Evolutionary conservation across 768 basidiomycete species (phyloP), one percentile per base, ranked within the genome.

Genomic region (Leucosporidium yakuticum): DNA sequence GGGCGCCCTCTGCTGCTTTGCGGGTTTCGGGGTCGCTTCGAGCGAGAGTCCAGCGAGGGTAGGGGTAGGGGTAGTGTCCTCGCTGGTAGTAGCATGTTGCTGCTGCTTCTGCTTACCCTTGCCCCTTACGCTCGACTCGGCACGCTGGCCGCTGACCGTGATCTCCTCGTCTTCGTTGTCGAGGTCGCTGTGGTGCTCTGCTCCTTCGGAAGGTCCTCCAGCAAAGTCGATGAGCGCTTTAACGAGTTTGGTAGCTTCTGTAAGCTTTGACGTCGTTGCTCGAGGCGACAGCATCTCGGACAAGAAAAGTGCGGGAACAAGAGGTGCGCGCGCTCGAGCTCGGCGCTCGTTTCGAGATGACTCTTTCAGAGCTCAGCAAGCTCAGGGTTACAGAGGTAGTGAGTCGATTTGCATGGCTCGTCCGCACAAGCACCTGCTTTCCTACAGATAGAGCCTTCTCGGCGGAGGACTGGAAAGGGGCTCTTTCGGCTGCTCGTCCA

Each of bases 131-230:
- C 50, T 51, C 21, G 58, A 48, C 21, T 49, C 19, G 7, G 44
- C 59, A 14, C 27, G 50, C 0, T 19, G 19, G n/a, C 60, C 53
- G 1, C 49, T 36, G 2, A 57, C 68, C 60, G 49, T 59, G 27
- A 65, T 11, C 36, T 69, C 63, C 49, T 69, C 68, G 6, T 31
- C 49, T 49, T 69, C 68, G 20, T 19, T 50, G 60, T 69, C 68
- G 29, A 69, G 54, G 21, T 62, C 54, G 12, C 39, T 44, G 2
- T 60, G 59, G 20, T 23, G 31, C 17, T 39, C 58, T 44, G 15
- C 58, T 60, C 25, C 23, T 32, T 20, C n/a, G 32, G 48, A 27
- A 17, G 20, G 29, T 60, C 61, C 4, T 66, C 27, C 54, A 60
- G 56, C 6, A 32, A 73, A 73, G 36, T 32, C 32, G 17, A 56